Percentiles rank a stretch among this genome's conserved stretches.
Conservation (phyloP, 129 eudicot species). For the Cynara cardunculus region DNA sequence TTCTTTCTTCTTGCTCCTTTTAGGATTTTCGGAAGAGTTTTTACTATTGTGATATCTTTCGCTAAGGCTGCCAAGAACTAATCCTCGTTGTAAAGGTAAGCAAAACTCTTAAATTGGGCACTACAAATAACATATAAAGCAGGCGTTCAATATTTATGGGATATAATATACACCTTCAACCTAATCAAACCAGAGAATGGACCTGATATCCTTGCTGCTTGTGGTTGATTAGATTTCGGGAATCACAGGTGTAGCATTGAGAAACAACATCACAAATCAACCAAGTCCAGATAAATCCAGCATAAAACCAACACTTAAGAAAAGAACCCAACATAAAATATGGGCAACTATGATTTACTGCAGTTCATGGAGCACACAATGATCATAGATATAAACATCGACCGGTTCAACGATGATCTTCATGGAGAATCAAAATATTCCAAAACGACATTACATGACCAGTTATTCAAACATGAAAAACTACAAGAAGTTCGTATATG, state of each 20-base stretch:
- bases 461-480: no score
- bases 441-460: no score
- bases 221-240: constrained; percentile 96
- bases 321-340: no score
- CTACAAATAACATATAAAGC: constrained; percentile 15
- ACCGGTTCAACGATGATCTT: no score
- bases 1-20: constrained; percentile 95
- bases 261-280: constrained; percentile 97
- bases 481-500: no score
- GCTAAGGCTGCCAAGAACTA: constrained; percentile 84
- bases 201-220: constrained; percentile 99
- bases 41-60: constrained; percentile 73
- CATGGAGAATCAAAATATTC: no score
- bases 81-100: constrained; percentile 78
- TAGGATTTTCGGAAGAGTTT: constrained; percentile 89
- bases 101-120: constrained; percentile 52
- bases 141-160: constrained; percentile 1
- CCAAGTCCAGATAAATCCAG: no score
- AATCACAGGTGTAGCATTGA: constrained; percentile 91
- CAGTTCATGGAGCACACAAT: no score
- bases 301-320: no score
- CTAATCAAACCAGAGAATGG: background rate
- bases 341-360: no score
- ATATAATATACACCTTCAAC: background rate
- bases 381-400: no score